phyloP scores from a whole-genome alignment of 2,329 filamentous ascomycete species.

The Aurifilum marmelostoma region DNA sequence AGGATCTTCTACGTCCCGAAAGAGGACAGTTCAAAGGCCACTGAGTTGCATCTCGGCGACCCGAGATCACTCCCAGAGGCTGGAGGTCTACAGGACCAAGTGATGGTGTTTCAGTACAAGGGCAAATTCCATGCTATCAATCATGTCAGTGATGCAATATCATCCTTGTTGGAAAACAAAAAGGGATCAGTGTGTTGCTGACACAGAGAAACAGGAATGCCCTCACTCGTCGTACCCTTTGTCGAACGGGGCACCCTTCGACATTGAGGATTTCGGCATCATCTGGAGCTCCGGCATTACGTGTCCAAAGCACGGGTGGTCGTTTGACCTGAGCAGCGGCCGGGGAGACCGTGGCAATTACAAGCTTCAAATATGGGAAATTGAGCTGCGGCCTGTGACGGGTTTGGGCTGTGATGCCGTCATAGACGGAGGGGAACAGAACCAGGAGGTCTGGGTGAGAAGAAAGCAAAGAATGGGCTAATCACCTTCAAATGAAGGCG shows the following conservation, averaged over 20 bases:
- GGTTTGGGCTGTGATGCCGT: background rate
- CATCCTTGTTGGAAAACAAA: background rate
- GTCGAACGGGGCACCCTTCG: conserved; percentile 26
- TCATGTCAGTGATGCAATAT: conserved; percentile 15
- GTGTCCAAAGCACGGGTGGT: conserved; percentile 29
- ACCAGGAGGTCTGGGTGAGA: conserved; percentile 27
- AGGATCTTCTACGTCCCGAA: conserved; percentile 26
- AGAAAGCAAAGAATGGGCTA: conserved; percentile 28
- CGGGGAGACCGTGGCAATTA: conserved; percentile 26
- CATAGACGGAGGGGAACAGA: background rate
- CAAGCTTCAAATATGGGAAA: conserved; percentile 28
- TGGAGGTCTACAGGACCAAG: conserved; percentile 24
- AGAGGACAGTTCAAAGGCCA: conserved; percentile 24
- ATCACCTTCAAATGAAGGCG: background rate
- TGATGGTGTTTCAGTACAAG: conserved; percentile 28
- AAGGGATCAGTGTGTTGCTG: background rate
- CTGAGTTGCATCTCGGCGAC: conserved; percentile 15
- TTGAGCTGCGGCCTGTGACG: conserved; percentile 21
- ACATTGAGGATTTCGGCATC: conserved; percentile 30
- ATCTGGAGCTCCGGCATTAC: conserved; percentile 27
- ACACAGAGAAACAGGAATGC: conserved; percentile 16
- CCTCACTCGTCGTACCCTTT: conserved; percentile 29
- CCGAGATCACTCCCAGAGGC: conserved; percentile 14
- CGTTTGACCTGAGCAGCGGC: conserved; percentile 25
- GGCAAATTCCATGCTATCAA: conserved; percentile 28